Evolutionary conservation across 2,329 filamentous ascomycete species (phyloP).

Genomic region (Cladophialophora exuberans): DNA sequence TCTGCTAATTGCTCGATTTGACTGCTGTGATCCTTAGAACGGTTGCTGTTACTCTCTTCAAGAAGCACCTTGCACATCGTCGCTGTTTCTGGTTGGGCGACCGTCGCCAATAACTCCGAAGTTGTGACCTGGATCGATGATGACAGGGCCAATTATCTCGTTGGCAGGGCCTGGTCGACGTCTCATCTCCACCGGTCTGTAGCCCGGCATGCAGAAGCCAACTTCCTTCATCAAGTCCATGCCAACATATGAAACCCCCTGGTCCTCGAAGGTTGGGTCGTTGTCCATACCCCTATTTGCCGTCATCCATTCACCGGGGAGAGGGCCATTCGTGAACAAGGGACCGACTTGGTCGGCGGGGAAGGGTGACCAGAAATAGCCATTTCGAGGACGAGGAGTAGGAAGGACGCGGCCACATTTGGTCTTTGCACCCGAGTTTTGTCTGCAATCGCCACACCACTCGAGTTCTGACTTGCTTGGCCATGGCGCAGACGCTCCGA

Average conservation of each 20-base stretch:
- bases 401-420: slow-evolving; percentile 23
- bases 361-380: too few relatives aligned
- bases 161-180: too few relatives aligned
- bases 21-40: too few relatives aligned
- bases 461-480: slow-evolving; percentile 20
- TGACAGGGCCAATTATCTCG: too few relatives aligned
- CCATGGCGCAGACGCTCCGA: slow-evolving; percentile 15
- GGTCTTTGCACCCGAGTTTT: slow-evolving; percentile 17
- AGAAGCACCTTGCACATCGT: too few relatives aligned
- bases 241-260: slow-evolving; percentile 16
- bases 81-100: too few relatives aligned
- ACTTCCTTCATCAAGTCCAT: slow-evolving; percentile 22
- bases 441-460: slow-evolving; percentile 26
- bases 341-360: slow-evolving; percentile 27
- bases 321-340: slow-evolving; percentile 16
- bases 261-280: slow-evolving; percentile 22
- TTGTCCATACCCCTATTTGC: slow-evolving; percentile 21
- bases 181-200: too few relatives aligned
- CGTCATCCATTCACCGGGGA: slow-evolving; percentile 22
- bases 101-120: too few relatives aligned
- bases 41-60: too few relatives aligned
- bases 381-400: slow-evolving; percentile 22
- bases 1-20: too few relatives aligned
- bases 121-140: too few relatives aligned
- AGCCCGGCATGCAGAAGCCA: slow-evolving; percentile 12